Evolutionary conservation across 2,329 filamentous ascomycete species (phyloP).

Genomic region (Mycogone perniciosa): DNA sequence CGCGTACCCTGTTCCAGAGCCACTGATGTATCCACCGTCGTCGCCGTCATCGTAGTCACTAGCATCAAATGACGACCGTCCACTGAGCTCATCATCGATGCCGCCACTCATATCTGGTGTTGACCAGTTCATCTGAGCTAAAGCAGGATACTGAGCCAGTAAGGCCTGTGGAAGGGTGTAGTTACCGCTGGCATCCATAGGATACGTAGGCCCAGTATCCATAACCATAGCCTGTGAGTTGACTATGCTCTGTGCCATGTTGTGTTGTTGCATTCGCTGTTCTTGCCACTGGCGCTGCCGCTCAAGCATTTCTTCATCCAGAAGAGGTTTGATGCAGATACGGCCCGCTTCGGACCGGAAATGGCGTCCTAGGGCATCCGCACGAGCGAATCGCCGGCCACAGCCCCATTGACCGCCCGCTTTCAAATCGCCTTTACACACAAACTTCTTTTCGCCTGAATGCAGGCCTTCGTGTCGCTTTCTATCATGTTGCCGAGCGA

Average conservation of each 20-base stretch:
- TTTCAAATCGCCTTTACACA: constrained; percentile 88
- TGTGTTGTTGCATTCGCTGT: constrained; percentile 60
- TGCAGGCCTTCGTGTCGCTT: constrained; percentile 96
- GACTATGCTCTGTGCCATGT: constrained; percentile 54
- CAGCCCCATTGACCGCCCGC: constrained; percentile 85
- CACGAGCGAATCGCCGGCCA: constrained; percentile 84
- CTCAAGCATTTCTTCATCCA: constrained; percentile 88
- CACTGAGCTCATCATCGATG: constrained; percentile 69
- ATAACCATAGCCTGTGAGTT: constrained; percentile 52
- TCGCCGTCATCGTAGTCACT: constrained; percentile 73
- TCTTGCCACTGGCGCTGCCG: constrained; percentile 70
- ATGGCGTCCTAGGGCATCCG: constrained; percentile 88
- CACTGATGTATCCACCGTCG: constrained; percentile 60
- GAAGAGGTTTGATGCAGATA: constrained; percentile 92
- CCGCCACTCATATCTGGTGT: constrained; percentile 59
- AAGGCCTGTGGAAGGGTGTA: constrained; percentile 80
- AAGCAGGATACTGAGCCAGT: constrained; percentile 82
- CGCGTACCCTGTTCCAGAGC: constrained; percentile 53
- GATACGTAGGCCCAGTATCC: constrained; percentile 53
- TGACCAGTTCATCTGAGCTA: constrained; percentile 86
- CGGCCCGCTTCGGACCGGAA: constrained; percentile 93
- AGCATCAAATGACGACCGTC: constrained; percentile 74
- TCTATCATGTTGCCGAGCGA: constrained; percentile 92
- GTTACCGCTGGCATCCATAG: constrained; percentile 48
- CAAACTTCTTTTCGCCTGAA: constrained; percentile 97